A percentile compares a stretch with the other conserved stretches of the same genome.
Evolutionary conservation across 345 rosid species (phyloP).

Genomic region (Odontarrhena argentea): DNA sequence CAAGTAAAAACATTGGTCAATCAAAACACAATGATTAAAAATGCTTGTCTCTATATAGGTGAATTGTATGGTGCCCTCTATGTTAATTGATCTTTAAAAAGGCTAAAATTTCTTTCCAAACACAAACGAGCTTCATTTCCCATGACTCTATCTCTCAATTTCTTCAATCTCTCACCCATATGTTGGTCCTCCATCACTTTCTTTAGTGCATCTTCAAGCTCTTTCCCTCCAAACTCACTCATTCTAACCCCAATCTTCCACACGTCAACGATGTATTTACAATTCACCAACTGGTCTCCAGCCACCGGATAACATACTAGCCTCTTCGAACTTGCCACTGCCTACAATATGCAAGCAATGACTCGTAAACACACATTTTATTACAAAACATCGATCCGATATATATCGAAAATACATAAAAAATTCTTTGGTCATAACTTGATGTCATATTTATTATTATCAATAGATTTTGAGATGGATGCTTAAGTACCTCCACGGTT

Average conservation of each 20-base stretch:
- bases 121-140: conserved; percentile 34
- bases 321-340: conserved; percentile 40
- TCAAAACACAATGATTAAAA: not conserved
- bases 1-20: not conserved
- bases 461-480: not conserved
- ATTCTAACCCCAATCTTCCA: conserved; percentile 65
- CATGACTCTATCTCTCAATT: conserved; percentile 45
- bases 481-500: conserved; percentile 54
- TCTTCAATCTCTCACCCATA: conserved; percentile 48
- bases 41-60: no score
- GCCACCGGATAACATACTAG: conserved; percentile 76
- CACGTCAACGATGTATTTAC: conserved; percentile 54
- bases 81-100: conserved; percentile 7
- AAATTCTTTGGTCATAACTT: no score
- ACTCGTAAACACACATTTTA: not conserved
- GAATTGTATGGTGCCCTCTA: not conserved
- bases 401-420: not conserved
- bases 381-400: not conserved
- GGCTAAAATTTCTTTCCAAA: conserved; percentile 8
- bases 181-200: conserved; percentile 51
- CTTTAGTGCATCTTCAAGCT: conserved; percentile 52
- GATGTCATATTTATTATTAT: not conserved
- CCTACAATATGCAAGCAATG: conserved; percentile 14
- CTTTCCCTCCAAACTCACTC: conserved; percentile 48
- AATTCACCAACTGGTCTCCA: conserved; percentile 81